Conservation (phyloP, 2,329 filamentous ascomycete genomes). For the Xylariomycetidae sp. region DNA sequence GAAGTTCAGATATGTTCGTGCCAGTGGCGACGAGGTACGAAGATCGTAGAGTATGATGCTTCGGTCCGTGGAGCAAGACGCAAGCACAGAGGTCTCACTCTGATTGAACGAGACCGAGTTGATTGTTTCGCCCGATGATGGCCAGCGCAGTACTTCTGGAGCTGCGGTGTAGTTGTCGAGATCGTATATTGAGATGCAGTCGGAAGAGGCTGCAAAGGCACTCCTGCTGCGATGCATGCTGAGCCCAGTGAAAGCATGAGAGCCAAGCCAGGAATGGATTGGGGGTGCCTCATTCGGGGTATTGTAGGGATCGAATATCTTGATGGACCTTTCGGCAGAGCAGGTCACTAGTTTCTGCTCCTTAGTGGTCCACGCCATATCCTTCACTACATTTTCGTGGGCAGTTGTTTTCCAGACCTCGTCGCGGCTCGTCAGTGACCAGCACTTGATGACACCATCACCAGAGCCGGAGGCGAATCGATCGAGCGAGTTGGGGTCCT, state of each 20-base stretch:
- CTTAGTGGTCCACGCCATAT: constrained; percentile 81
- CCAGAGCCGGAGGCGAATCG: constrained; percentile 79
- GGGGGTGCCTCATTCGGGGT: constrained; percentile 65
- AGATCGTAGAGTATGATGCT: constrained; percentile 89
- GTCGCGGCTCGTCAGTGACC: constrained; percentile 20
- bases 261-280: constrained; percentile 77
- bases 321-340: constrained; percentile 79
- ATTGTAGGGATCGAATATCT: constrained; percentile 87
- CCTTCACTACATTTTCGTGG: constrained; percentile 92
- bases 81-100: constrained; percentile 86
- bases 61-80: constrained; percentile 78
- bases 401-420: constrained; percentile 79
- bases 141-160: constrained; percentile 80
- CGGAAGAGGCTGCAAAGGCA: constrained; percentile 70
- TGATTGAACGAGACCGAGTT: constrained; percentile 87
- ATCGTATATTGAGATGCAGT: constrained; percentile 83
- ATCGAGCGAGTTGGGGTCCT: constrained; percentile 70
- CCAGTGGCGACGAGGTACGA: constrained; percentile 76
- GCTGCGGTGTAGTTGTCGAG: constrained; percentile 75
- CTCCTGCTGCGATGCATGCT: constrained; percentile 77
- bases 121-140: constrained; percentile 85
- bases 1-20: constrained; percentile 76
- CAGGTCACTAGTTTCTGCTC: constrained; percentile 84
- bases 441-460: constrained; percentile 79
- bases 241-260: constrained; percentile 75